Conservation (phyloP, 805 yeast genomes). For the Phaffomyces antillensis region DNA sequence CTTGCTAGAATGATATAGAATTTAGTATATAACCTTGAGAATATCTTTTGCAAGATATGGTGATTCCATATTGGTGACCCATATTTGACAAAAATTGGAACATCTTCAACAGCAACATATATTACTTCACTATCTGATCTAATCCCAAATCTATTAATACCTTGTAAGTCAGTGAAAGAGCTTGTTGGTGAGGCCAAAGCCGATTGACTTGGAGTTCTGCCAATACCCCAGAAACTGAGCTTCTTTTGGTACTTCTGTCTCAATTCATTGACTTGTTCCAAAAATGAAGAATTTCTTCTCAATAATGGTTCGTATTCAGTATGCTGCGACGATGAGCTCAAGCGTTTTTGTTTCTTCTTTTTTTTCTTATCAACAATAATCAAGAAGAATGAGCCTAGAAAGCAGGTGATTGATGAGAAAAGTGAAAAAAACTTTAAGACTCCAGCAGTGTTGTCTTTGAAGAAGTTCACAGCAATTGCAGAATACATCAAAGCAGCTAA, state of each 20-base stretch:
- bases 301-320: slow-evolving; percentile 5
- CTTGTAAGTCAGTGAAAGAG: slow-evolving; percentile 1
- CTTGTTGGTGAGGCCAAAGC: slow-evolving; percentile 1
- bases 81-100: slow-evolving; percentile 22
- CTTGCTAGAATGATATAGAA: slow-evolving; percentile 51
- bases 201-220: slow-evolving; percentile 19
- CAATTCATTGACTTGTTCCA: slow-evolving; percentile 7
- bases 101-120: slow-evolving; percentile 25
- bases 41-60: slow-evolving; percentile 17
- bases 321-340: neutral
- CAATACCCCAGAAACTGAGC: slow-evolving; percentile 23
- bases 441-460: slow-evolving; percentile 44
- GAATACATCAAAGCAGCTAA: slow-evolving; percentile 64
- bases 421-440: slow-evolving; percentile 49
- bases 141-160: slow-evolving; percentile 1
- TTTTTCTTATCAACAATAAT: slow-evolving; percentile 16
- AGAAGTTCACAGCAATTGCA: slow-evolving; percentile 45
- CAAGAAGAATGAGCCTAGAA: slow-evolving; percentile 26
- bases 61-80: slow-evolving; percentile 24
- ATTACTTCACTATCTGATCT: slow-evolving; percentile 15
- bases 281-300: slow-evolving; percentile 9
- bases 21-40: slow-evolving; percentile 32
- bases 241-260: slow-evolving; percentile 16
- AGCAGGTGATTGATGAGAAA: slow-evolving; percentile 34
- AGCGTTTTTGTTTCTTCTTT: slow-evolving; percentile 3